Conservation (phyloP, 345 rosid genomes). For the Jatropha curcas region DNA sequence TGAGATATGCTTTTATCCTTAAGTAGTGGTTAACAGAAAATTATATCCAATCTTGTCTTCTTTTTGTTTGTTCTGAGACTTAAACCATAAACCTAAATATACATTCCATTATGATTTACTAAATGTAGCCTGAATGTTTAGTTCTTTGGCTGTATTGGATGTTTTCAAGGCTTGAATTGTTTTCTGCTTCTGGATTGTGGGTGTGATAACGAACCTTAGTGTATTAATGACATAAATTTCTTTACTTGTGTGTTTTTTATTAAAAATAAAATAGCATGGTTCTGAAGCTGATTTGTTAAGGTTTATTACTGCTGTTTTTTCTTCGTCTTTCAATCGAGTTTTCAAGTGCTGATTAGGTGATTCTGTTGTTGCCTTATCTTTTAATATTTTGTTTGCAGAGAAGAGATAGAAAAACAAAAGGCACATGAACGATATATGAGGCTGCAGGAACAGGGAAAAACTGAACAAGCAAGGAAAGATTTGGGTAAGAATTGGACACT, state of each 20-base stretch:
- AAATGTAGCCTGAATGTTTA: too few species aligned
- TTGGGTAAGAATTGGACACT: slow-evolving; percentile 48
- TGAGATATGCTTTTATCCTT: neutral
- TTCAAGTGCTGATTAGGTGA: neutral
- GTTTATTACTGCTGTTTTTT: neutral
- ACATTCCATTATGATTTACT: too few species aligned
- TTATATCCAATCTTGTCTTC: neutral
- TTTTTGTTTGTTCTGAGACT: neutral
- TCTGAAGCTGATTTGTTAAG: neutral
- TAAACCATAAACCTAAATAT: too few species aligned
- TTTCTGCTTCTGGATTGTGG: neutral
- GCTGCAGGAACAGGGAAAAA: slow-evolving; percentile 96
- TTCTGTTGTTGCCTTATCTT: neutral
- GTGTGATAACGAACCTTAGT: neutral
- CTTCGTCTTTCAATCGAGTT: neutral
- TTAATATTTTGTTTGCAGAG: slow-evolving; percentile 41
- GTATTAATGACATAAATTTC: neutral
- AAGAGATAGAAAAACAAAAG: slow-evolving; percentile 84
- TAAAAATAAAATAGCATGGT: neutral
- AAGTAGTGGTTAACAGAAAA: neutral
- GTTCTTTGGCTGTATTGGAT: neutral
- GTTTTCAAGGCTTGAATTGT: neutral
- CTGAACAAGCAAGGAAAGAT: slow-evolving; percentile 87
- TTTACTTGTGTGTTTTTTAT: neutral
- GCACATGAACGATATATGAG: slow-evolving; percentile 92